Percentiles rank a stretch among this genome's conserved stretches.
Conservation (phyloP, 116 monocot species). For the Papilionanthe hybrid region DNA sequence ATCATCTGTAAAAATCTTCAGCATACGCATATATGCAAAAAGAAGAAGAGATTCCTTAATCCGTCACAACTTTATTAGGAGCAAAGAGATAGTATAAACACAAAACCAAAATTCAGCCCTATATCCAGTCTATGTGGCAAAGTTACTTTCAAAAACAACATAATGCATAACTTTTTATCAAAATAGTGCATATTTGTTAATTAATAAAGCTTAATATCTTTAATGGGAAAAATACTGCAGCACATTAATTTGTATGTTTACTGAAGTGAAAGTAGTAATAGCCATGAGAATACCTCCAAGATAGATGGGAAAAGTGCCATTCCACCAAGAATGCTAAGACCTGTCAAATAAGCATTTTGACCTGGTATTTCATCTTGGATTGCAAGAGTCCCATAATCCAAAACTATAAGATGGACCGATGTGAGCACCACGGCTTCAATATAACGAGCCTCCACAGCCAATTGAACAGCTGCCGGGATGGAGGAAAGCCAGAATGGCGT, state of each 20-base stretch:
- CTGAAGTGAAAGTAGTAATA: not conserved
- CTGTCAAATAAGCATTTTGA: constrained; percentile 22
- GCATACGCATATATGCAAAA: not conserved
- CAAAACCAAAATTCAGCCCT: not conserved
- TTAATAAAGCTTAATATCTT: not conserved
- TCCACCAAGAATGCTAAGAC: constrained; percentile 28
- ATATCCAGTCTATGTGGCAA: not conserved
- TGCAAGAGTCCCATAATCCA: constrained; percentile 21
- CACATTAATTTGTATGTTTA: too few species aligned
- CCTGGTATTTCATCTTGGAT: constrained; percentile 18
- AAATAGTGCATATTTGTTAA: not conserved
- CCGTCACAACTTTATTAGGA: not conserved
- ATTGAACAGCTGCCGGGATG: constrained; percentile 19
- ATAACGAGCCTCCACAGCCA: constrained; percentile 20
- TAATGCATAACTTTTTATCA: not conserved
- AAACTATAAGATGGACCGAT: constrained; percentile 16
- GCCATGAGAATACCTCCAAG: constrained; percentile 14
- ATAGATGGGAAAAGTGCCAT: constrained; percentile 27
- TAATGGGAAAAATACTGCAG: too few species aligned
- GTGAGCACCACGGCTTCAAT: constrained; percentile 19
- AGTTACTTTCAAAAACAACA: not conserved
- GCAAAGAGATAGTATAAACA: not conserved
- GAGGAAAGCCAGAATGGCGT: constrained; percentile 24
- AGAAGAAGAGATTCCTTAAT: not conserved
- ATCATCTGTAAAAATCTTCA: not conserved